Base-by-base conservation (phyloP, 1,284 basidiomycete genomes). In the Cutaneotrichosporon dermatis region DNA sequence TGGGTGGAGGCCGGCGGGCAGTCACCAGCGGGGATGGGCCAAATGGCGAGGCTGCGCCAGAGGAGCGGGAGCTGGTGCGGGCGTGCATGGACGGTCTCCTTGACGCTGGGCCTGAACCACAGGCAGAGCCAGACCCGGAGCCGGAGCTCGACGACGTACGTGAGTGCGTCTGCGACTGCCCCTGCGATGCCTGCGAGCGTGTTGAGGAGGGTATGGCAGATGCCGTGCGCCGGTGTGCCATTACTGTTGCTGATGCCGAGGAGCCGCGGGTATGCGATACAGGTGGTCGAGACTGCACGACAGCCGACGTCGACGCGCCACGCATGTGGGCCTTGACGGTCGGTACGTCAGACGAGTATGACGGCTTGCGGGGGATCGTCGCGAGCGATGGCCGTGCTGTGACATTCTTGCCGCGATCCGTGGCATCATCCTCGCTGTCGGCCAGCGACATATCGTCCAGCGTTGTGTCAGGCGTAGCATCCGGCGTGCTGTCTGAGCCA, bases 281-380 rank as follows among this genome's bases (percentile, higher is more conserved):
- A 10, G 10, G 51, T 11, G 51, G 50, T 25, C 25, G 25, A 25
- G 25, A 25, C 25, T 25, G 25, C 25, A 25, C 25, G 33, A 53
- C 41, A 15, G 51, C 51, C 33, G 41, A 35, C 6, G 42, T 44
- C 41, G 41, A 43, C 41, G 51, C 51, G 13, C 40, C 42, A 3
- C 41, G 51, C 42, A 44, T 16, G 51, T 53, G 51, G 3, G 25
- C 51, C 25, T 39, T 39, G 41, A 53, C 41, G n/a, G 51, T 53
- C 51, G 33, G 33, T 12, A 53, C 42, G 41, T 53, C 51, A 4
- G 50, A 51, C 39, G 39, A 39, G 50, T 40, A 40, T 10, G 50
- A 51, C 37, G 37, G 37, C 37, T 51, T 51, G 16, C 50, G 50
- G 4, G 50, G 50, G 9, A 51, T 39, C 25, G 50, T 51, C 39